Percentiles rank a stretch among this genome's conserved stretches.
Conservation (phyloP, 768 basidiomycete genomes). For the Boletus pseudopeckii region DNA sequence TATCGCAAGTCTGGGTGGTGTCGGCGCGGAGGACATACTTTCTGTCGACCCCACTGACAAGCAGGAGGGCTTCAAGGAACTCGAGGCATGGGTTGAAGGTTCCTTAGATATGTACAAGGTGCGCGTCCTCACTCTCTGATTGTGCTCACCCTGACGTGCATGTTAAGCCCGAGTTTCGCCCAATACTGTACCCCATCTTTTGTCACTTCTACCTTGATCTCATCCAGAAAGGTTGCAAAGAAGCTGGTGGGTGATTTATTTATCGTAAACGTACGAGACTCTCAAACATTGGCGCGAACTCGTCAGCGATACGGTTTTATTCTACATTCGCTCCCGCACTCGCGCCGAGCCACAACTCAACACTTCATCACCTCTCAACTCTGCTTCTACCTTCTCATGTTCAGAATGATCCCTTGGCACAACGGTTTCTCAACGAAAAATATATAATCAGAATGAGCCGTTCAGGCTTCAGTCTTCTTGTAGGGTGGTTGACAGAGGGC, state of each 20-base stretch:
- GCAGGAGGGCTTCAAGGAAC: slow-evolving; percentile 79
- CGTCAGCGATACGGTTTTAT: slow-evolving; percentile 71
- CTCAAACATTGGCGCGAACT: slow-evolving; percentile 12
- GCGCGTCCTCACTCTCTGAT: slow-evolving; percentile 24
- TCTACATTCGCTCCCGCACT: slow-evolving; percentile 66
- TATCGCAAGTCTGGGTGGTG: slow-evolving; percentile 71
- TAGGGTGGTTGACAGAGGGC: slow-evolving; percentile 96
- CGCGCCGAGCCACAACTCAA: slow-evolving; percentile 58
- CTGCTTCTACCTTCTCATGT: slow-evolving; percentile 82
- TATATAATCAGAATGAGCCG: slow-evolving; percentile 88
- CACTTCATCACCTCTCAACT: slow-evolving; percentile 74
- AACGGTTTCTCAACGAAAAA: slow-evolving; percentile 85
- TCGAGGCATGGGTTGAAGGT: slow-evolving; percentile 87
- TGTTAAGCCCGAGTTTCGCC: slow-evolving; percentile 83
- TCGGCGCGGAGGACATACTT: slow-evolving; percentile 80
- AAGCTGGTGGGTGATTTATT: slow-evolving; percentile 62
- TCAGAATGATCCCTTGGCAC: slow-evolving; percentile 75
- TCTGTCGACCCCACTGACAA: slow-evolving; percentile 81
- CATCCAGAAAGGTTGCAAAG: slow-evolving; percentile 84
- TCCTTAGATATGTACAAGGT: slow-evolving; percentile 90
- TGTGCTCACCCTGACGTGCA: slow-evolving; percentile 13
- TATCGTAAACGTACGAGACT: not conserved
- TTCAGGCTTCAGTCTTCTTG: slow-evolving; percentile 85
- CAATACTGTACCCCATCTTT: slow-evolving; percentile 93
- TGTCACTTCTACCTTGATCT: slow-evolving; percentile 97